Percentiles rank a stretch among this genome's conserved stretches.
phyloP scores from a whole-genome alignment of 306 rosid species.

The Casuarina glauca region DNA sequence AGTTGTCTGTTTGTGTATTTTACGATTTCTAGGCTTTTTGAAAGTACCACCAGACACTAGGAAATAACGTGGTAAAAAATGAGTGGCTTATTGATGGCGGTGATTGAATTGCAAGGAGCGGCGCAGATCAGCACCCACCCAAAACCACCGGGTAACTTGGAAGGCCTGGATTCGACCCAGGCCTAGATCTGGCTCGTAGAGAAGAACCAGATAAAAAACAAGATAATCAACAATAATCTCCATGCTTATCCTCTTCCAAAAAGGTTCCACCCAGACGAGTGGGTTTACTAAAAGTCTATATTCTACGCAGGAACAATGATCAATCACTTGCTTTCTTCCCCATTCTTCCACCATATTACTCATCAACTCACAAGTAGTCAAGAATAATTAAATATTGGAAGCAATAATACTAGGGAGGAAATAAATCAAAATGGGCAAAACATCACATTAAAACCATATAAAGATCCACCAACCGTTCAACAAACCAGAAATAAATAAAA shows the following conservation, averaged over 20 bases:
- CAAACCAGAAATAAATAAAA: conserved; percentile 17
- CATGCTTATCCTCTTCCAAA: not conserved
- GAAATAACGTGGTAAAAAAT: too few relatives aligned
- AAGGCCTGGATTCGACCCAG: not conserved
- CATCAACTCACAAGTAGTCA: too few relatives aligned
- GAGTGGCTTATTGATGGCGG: not conserved
- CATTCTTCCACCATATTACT: not conserved
- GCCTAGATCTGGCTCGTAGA: not conserved
- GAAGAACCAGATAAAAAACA: not conserved
- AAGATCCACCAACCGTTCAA: conserved; percentile 10
- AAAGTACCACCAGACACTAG: not conserved
- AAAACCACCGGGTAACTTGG: not conserved
- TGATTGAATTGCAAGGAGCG: not conserved
- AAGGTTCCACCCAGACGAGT: too few relatives aligned
- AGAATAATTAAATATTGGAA: not conserved
- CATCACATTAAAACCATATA: not conserved
- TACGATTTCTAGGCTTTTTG: not conserved
- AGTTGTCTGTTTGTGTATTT: not conserved
- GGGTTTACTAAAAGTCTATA: too few relatives aligned
- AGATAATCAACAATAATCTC: not conserved
- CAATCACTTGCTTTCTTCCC: not conserved
- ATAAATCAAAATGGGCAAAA: not conserved
- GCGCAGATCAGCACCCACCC: not conserved
- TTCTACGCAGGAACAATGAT: too few relatives aligned
- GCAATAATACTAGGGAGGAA: not conserved